A percentile compares a stretch with the other conserved stretches of the same genome.
Evolutionary conservation across 2,329 filamentous ascomycete species (phyloP).

Genomic region (Aureobasidium melanogenum): DNA sequence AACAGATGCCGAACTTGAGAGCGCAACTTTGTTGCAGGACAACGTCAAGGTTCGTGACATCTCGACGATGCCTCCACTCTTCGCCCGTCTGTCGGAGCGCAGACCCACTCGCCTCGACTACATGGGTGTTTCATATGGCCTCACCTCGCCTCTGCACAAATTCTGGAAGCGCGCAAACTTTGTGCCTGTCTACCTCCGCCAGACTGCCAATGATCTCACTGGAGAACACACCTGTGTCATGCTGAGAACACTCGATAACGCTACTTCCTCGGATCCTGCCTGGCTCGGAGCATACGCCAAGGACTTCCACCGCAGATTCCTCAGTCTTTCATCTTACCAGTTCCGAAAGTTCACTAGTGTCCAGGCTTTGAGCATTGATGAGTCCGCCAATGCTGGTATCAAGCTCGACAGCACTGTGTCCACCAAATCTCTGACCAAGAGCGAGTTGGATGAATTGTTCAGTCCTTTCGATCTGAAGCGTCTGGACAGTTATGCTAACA

Average conservation of each 20-base stretch:
- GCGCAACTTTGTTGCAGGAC: constrained; percentile 69
- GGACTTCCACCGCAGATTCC: constrained; percentile 92
- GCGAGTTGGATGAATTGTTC: constrained; percentile 66
- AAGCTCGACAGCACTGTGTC: constrained; percentile 45
- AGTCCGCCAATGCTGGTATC: constrained; percentile 68
- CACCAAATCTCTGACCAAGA: constrained; percentile 56
- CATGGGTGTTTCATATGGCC: constrained; percentile 86
- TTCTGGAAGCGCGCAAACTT: constrained; percentile 93
- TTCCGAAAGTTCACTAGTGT: constrained; percentile 75
- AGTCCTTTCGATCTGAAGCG: constrained; percentile 93
- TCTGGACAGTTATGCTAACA: constrained; percentile 89
- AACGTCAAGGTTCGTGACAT: constrained; percentile 87
- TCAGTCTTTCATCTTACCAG: constrained; percentile 81
- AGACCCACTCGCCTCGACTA: constrained; percentile 78
- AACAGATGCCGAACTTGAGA: constrained; percentile 72
- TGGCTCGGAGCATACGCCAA: constrained; percentile 88
- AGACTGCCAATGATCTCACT: constrained; percentile 92
- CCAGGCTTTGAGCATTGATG: constrained; percentile 77
- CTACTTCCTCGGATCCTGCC: constrained; percentile 56
- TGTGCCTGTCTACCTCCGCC: constrained; percentile 82
- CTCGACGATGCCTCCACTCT: constrained; percentile 84
- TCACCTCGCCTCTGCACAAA: constrained; percentile 79
- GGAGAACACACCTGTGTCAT: constrained; percentile 98
- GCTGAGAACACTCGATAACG: constrained; percentile 63
- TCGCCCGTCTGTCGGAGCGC: constrained; percentile 77